These are phyloP conservation scores for Hylodesmum podocarpum DNA, from an alignment of 306 rosid species.

Conservation along the genomic window DNA sequence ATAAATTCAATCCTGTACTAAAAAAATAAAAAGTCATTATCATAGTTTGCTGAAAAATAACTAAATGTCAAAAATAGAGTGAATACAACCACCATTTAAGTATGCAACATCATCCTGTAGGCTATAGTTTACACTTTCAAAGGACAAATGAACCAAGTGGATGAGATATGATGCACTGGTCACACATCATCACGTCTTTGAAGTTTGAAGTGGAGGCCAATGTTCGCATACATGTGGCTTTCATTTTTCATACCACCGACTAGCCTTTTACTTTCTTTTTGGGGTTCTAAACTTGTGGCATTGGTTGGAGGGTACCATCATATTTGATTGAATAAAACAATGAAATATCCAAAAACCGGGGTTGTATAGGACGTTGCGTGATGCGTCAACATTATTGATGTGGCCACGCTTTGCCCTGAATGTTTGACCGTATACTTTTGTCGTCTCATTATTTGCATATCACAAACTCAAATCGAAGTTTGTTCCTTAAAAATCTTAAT, in stretches of 20 bases:
- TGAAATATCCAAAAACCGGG: neutral
- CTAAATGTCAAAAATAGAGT: neutral
- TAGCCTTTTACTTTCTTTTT: neutral
- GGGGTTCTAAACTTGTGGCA: neutral
- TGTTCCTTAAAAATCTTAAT: neutral
- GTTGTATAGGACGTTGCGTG: too few relatives aligned
- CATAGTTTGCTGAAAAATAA: neutral
- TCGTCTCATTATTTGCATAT: neutral
- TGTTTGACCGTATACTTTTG: neutral
- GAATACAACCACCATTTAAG: neutral
- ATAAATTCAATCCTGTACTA: neutral
- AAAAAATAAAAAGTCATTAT: neutral
- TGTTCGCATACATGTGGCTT: neutral
- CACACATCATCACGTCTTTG: neutral
- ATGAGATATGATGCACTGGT: slow-evolving; percentile 14
- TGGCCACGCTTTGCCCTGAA: neutral
- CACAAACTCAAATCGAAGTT: neutral
- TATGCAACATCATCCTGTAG: too few relatives aligned
- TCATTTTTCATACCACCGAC: neutral
- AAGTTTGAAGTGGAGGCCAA: neutral
- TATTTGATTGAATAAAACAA: neutral
- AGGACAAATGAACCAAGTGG: neutral
- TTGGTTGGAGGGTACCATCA: neutral
- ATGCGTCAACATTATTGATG: too few relatives aligned
- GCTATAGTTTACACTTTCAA: neutral